Base-by-base conservation (phyloP, 805 yeast genomes). In the Metschnikowia similis region DNA sequence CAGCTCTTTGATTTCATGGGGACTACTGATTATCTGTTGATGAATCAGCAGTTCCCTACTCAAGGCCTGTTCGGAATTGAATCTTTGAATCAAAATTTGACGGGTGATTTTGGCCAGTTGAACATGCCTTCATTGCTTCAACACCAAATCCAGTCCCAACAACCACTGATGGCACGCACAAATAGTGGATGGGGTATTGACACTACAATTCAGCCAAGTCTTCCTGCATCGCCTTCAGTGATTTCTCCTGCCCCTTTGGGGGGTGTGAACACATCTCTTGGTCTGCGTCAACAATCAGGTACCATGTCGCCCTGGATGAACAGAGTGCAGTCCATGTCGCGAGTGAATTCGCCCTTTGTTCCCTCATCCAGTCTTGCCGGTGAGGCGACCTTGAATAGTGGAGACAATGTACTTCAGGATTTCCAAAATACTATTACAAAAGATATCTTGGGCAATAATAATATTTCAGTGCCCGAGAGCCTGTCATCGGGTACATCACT, bases 281-380 rank as follows among this genome's bases (percentile, higher is more conserved):
- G 56, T 36, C 37, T 41, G 45, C 45, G 34, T 9, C 45, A 41
- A 21, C 75, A 69, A 52, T 69, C 73, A 3, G 61, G 74, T 14
- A 74, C 76, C 4, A 57, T 70, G 45, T 72, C 77, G 5, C 77
- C 77, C 5, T 73, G 77, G 78, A 47, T 65, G 35, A 54, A 70
- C 8, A 63, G 67, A 10, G 60, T 63, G 11, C 71, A 64, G 45
- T 56, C 67, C 6, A 64, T 53, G 50, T 70, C 75, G 3, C 60
- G 77, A 26, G 74, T 66, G 17, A 66, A 62, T 48, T 71, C 76
- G 6, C 78, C 78, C 3, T 73, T 72, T 54, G 66, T 67, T 31
- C 66, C 72, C 26, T 34, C 47, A 5, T 41, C 59, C 4, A 43
- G 53, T 3, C 51, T 52, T 49, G 29, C 49, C 27, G 45, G 35